These are phyloP conservation scores for Ceratocystis variospora DNA, from an alignment of 2,329 filamentous ascomycete genomes.

Conservation along the genomic window DNA sequence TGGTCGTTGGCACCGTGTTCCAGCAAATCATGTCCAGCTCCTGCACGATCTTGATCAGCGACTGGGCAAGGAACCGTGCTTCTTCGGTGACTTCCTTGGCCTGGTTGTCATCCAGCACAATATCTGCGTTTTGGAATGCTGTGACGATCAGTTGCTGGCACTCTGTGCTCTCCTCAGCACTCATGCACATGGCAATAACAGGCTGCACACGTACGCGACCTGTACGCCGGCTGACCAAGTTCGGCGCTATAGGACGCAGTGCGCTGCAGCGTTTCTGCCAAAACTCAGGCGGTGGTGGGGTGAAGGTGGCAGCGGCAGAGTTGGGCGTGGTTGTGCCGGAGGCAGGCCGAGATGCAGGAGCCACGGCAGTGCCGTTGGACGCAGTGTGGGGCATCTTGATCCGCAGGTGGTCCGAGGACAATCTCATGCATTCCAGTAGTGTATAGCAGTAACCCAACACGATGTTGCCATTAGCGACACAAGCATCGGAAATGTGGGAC, in stretches of 20 bases:
- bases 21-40: constrained; percentile 16
- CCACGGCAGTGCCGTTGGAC: background rate
- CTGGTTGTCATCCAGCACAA: background rate
- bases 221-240: constrained; percentile 3
- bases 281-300: constrained; percentile 10
- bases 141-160: constrained; percentile 5
- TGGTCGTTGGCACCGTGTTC: background rate
- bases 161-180: background rate
- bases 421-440: constrained; percentile 1
- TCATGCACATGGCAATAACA: constrained; percentile 1
- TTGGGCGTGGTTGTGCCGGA: background rate
- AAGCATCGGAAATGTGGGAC: background rate
- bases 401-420: constrained; percentile 6
- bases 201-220: background rate
- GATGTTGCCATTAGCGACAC: background rate
- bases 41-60: constrained; percentile 8
- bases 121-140: background rate
- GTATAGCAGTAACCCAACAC: constrained; percentile 15
- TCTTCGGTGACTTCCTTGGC: background rate
- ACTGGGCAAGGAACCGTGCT: constrained; percentile 10
- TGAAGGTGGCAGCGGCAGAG: background rate
- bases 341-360: background rate
- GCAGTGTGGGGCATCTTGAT: constrained; percentile 9
- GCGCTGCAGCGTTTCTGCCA: constrained; percentile 12
- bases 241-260: constrained; percentile 4